Evolutionary conservation across 2,329 filamentous ascomycete species (phyloP), one percentile per base, ranked within the genome.

Genomic region (Exophiala bonariae): DNA sequence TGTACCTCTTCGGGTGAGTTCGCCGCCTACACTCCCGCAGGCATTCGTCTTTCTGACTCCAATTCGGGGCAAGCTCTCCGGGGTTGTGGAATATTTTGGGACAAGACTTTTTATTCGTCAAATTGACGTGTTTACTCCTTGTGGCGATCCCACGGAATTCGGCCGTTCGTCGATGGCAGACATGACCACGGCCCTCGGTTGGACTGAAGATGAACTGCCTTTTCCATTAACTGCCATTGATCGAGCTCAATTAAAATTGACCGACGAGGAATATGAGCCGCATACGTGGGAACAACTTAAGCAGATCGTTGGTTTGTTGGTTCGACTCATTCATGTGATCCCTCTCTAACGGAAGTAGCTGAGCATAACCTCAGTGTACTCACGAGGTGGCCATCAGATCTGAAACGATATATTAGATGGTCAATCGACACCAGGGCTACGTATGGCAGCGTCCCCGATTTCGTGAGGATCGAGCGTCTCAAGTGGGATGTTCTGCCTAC

Each of bases 371-470:
- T 84, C 45, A 74, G 76, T 50, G 65, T 74, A 26, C 68, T 84
- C 9, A 81, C 78, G 60, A 77, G 81, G 55, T 76, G 74, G 62
- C 81, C 81, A 17, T 80, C 77, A 52, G 75, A 81, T 55, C 68
- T 83, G 13, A 71, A 72, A 60, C 74, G 76, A 43, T 85, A 85
- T 59, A 70, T 83, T n/a, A 69, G 71, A 23, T 85, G 81, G 80
- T 76, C 75, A 3, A 65, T 67, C 32, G 65, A 75, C 28, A 78
- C 74, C 32, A 82, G 81, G 57, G 61, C 65, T n/a, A 59, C 71
- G 31, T 81, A 81, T 61, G 79, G 79, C 41, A 72, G 72, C 31
- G 77, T 81, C 37, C 78, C 75, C 39, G 71, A 76, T 47, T 84
- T 77, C 60, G 73, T 85, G 30, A 75, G 80, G 41, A 63, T 70